phyloP scores from a whole-genome alignment of 1,284 basidiomycete genomes.

The Cutaneotrichosporon sp. region DNA sequence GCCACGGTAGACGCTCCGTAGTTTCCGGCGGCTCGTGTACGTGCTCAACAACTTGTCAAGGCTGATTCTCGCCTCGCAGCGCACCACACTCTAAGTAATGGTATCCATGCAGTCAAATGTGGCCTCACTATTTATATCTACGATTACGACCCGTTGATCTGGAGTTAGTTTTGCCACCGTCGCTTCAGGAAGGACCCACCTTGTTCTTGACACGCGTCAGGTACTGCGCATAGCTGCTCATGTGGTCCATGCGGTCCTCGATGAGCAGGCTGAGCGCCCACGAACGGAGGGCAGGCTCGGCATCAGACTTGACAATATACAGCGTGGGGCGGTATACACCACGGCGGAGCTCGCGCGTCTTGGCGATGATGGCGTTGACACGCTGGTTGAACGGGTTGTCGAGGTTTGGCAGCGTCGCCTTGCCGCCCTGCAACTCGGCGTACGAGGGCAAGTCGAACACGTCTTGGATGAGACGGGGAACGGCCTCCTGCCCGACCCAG shows the following conservation, averaged over 20 bases:
- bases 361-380: constrained; percentile 86
- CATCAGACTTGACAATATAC: constrained; percentile 98
- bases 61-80: too few species aligned
- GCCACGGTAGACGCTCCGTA: too few species aligned
- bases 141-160: too few species aligned
- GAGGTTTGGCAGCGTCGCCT: constrained; percentile 79
- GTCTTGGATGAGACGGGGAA: constrained; percentile 87
- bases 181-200: too few species aligned
- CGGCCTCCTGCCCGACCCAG: constrained; percentile 94
- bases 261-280: constrained; percentile 94
- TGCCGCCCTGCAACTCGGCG: constrained; percentile 82
- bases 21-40: too few species aligned
- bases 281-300: constrained; percentile 83
- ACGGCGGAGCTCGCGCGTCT: constrained; percentile 71
- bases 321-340: constrained; percentile 90
- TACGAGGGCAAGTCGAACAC: constrained; percentile 90
- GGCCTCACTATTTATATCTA: too few species aligned
- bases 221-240: constrained; percentile 95
- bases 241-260: constrained; percentile 90
- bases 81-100: too few species aligned
- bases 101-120: too few species aligned
- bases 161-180: too few species aligned
- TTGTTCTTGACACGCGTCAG: constrained; percentile 71
- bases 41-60: too few species aligned
- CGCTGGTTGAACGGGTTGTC: constrained; percentile 93